phyloP scores from a whole-genome alignment of 73 alveolate genomes.

The Paramecium tetraurelia region DNA sequence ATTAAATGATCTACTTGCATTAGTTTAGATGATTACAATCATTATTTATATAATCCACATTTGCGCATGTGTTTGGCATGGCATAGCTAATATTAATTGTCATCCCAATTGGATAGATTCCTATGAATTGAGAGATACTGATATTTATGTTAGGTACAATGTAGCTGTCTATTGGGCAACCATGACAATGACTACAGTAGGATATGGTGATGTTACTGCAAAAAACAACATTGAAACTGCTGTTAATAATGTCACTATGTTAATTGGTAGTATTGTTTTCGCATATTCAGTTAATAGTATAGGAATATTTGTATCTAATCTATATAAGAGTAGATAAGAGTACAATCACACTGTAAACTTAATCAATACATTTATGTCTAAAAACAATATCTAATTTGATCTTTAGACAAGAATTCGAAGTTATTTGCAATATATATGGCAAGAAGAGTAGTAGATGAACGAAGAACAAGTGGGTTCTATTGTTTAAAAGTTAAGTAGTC shows the following conservation, averaged over 20 bases:
- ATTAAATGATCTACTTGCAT: not conserved
- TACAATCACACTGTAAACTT: slow-evolving; percentile 74
- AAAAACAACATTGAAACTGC: slow-evolving; percentile 72
- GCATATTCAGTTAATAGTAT: slow-evolving; percentile 85
- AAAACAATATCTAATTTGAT: slow-evolving; percentile 73
- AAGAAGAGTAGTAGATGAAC: slow-evolving; percentile 67
- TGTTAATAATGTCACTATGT: slow-evolving; percentile 70
- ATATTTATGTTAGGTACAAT: slow-evolving; percentile 30
- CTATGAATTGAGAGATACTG: not conserved
- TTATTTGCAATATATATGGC: slow-evolving; percentile 79
- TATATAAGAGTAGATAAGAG: slow-evolving; percentile 64
- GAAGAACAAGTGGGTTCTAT: slow-evolving; percentile 77
- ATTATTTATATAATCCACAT: not conserved
- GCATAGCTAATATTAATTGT: not conserved
- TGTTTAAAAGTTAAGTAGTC: slow-evolving; percentile 69
- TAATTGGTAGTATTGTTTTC: slow-evolving; percentile 80
- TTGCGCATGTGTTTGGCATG: slow-evolving; percentile 32
- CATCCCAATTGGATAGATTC: not conserved
- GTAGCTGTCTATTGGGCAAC: slow-evolving; percentile 84
- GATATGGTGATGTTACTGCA: slow-evolving; percentile 88
- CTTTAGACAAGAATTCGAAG: slow-evolving; percentile 70
- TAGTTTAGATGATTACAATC: not conserved
- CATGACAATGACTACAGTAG: slow-evolving; percentile 92
- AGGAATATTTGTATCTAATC: slow-evolving; percentile 76
- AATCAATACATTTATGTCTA: slow-evolving; percentile 71